Evolutionary conservation across 1,284 basidiomycete species (phyloP), one percentile per base, ranked within the genome.

Genomic region (Tremellales sp.): DNA sequence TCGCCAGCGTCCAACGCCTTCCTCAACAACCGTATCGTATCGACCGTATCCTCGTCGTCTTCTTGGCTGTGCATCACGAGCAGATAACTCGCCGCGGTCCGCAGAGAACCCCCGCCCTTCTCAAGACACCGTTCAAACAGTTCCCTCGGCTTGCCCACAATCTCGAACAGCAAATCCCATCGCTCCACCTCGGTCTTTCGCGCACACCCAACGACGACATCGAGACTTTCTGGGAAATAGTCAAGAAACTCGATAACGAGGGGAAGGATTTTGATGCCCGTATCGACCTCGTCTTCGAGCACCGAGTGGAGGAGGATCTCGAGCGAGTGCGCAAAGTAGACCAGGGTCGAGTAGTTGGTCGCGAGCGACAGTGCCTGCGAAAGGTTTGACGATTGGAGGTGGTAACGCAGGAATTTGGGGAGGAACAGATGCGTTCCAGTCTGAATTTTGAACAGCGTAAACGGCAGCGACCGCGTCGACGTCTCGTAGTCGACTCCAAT

Each of bases 361-460:
- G 92, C 93, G 57, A 97, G 87, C 1, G 78, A 73, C 19, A 97
- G 85, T 0, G 95, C 94, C 55, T 88, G 84, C 48, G 77, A 77
- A 35, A 86, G 75, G 65, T 87, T 84, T 3, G 76, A 74, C 31
- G 78, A 78, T 61, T 81, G 80, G 13, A 99, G 79, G 63, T 95
- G 87, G 62, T 86, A 87, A 33, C 83, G 82, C 24, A 99, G 76
- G 54, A 98, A 81, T 61, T 93, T 89, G 51, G 95, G 91, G 22
- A 99, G 76, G 74, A 98, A 98, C 3, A 98, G 79, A 64, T 95
- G 89, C 0, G 94, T 94, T 81, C 85, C 90, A 0, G 94, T 95
- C 25, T 85, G 81, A 69, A 94, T 85, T 47, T 92, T 81, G 75
- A 94, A 97, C 73, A 95, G 84, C 7, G 87, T 85, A 66, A 97